Percentiles rank a stretch among this genome's conserved stretches.
phyloP scores from a whole-genome alignment of 768 basidiomycete species.

The Leccinum truebloodii region DNA sequence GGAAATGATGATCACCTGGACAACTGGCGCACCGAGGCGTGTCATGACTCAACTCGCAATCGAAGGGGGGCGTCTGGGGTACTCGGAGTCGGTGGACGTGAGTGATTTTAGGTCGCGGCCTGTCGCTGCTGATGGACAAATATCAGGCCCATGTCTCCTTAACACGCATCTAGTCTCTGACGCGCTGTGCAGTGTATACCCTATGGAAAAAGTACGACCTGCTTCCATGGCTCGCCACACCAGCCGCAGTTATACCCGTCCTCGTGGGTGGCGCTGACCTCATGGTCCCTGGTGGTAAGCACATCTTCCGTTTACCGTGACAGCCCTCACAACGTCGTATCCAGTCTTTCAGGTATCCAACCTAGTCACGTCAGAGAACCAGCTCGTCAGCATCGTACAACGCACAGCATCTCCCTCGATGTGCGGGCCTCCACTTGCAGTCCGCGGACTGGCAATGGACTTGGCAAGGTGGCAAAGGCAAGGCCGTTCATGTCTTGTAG shows the following conservation, averaged over 20 bases:
- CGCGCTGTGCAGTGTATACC: conserved; percentile 55
- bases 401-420: conserved; percentile 37
- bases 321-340: background rate
- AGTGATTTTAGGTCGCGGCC: no score
- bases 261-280: conserved; percentile 82
- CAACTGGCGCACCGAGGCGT: no score
- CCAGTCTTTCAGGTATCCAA: conserved; percentile 60
- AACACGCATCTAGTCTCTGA: background rate
- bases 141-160: no score
- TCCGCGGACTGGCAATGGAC: conserved; percentile 69
- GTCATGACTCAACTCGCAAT: no score
- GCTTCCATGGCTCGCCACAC: conserved; percentile 71
- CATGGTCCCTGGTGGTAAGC: conserved; percentile 84
- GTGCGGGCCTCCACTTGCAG: conserved; percentile 58
- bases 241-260: conserved; percentile 66
- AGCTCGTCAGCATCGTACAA: conserved; percentile 66
- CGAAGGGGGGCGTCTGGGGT: no score
- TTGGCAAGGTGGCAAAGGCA: conserved; percentile 65
- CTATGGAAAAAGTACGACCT: conserved; percentile 74
- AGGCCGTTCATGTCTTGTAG: conserved; percentile 73
- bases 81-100: no score
- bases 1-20: no score
- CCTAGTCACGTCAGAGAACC: conserved; percentile 38
- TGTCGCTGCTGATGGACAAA: no score
- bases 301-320: background rate